A percentile compares a stretch with the other conserved stretches of the same genome.
Conservation (phyloP, 2,329 filamentous ascomycete genomes). For the Cladobotryum protrusum region DNA sequence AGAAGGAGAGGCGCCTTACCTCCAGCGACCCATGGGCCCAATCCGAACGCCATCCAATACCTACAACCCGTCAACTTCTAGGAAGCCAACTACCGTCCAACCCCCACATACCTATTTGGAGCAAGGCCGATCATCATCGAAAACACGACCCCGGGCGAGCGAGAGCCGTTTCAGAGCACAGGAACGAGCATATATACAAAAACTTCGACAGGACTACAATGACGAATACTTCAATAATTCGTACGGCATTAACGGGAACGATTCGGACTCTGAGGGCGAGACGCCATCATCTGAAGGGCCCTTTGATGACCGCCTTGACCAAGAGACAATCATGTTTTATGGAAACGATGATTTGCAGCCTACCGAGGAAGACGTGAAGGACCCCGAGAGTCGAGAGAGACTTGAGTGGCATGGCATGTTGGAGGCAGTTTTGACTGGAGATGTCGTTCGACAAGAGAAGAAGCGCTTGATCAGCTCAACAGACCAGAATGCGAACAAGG, state of each 20-base stretch:
- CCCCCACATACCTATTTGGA: slow-evolving; percentile 36
- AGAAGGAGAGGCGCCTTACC: slow-evolving; percentile 28
- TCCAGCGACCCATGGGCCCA: slow-evolving; percentile 62
- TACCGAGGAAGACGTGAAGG: slow-evolving; percentile 81
- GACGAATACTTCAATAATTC: slow-evolving; percentile 65
- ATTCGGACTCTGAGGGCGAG: slow-evolving; percentile 85
- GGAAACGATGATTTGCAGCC: slow-evolving; percentile 85
- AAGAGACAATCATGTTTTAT: slow-evolving; percentile 89
- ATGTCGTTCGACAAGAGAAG: slow-evolving; percentile 97
- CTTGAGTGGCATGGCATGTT: slow-evolving; percentile 99
- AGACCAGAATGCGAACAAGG: slow-evolving; percentile 50
- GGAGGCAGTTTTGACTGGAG: slow-evolving; percentile 87
- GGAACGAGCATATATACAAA: slow-evolving; percentile 91
- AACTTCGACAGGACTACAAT: slow-evolving; percentile 67
- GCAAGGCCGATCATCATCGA: slow-evolving; percentile 44
- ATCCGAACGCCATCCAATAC: slow-evolving; percentile 71
- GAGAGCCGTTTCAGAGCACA: slow-evolving; percentile 50
- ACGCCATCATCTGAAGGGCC: slow-evolving; percentile 79
- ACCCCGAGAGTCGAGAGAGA: slow-evolving; percentile 80
- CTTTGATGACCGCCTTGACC: slow-evolving; percentile 81
- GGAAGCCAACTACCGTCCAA: slow-evolving; percentile 38
- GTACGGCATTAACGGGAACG: slow-evolving; percentile 57
- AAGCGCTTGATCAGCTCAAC: slow-evolving; percentile 80
- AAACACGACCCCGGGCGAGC: slow-evolving; percentile 43
- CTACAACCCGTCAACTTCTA: slow-evolving; percentile 63